These are phyloP conservation scores for Boletus sp. DNA, from an alignment of 768 basidiomycete species.

Conservation along the genomic window DNA sequence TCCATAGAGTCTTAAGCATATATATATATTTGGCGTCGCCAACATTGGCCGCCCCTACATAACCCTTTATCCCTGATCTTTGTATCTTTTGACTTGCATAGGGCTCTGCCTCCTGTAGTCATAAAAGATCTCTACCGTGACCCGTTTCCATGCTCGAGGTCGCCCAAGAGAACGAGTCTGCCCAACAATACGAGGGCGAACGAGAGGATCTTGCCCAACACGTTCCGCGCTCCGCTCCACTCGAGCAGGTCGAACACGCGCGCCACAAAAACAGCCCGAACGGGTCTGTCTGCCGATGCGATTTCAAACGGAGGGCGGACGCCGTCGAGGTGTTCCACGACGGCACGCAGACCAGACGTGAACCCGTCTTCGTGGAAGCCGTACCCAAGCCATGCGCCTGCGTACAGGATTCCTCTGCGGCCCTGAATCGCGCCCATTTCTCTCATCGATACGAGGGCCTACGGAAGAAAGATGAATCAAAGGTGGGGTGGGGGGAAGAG, in stretches of 20 bases:
- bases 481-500: not conserved
- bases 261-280: slow-evolving; percentile 24
- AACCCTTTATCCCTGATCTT: not conserved
- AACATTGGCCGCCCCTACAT: no score
- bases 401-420: slow-evolving; percentile 58
- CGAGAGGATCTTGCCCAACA: slow-evolving; percentile 31
- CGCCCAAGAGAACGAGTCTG: not conserved
- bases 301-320: slow-evolving; percentile 45
- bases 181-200: slow-evolving; percentile 6
- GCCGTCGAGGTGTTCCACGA: slow-evolving; percentile 25
- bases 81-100: slow-evolving; percentile 10
- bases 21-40: not conserved
- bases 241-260: slow-evolving; percentile 30
- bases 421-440: slow-evolving; percentile 60
- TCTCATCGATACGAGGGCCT: slow-evolving; percentile 56
- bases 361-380: slow-evolving; percentile 86
- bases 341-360: slow-evolving; percentile 41
- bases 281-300: slow-evolving; percentile 35
- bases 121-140: not conserved
- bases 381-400: slow-evolving; percentile 71
- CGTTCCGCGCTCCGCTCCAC: slow-evolving; percentile 30
- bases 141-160: not conserved
- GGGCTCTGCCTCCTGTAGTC: slow-evolving; percentile 6
- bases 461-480: not conserved
- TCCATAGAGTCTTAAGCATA: slow-evolving; percentile 2